Conservation (phyloP, 331 rosid genomes). For the Rosa hybrid region DNA sequence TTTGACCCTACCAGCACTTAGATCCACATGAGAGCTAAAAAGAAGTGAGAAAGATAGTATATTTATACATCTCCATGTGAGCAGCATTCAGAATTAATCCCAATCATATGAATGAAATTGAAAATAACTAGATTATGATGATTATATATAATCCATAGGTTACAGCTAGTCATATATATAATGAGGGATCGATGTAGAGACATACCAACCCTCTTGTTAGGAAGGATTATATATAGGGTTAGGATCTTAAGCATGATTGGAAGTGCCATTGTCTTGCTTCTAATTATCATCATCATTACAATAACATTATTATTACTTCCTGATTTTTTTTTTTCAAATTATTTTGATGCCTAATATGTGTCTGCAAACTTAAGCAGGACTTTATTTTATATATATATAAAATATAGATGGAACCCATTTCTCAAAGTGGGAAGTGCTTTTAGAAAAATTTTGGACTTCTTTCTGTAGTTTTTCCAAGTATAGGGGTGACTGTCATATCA, state of each 20-base stretch:
- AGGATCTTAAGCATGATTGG: not conserved
- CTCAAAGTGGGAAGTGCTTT: not conserved
- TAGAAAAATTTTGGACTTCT: not conserved
- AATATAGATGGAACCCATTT: not conserved
- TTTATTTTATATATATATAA: not conserved
- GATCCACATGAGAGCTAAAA: conserved; percentile 23
- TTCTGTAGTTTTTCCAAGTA: too few species aligned
- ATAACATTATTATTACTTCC: not conserved
- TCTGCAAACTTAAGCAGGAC: not conserved
- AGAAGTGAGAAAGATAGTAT: not conserved
- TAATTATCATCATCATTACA: not conserved
- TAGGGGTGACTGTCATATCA: not conserved
- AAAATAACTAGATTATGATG: conserved; percentile 23
- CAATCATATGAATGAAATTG: conserved; percentile 23
- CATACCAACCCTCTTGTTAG: conserved; percentile 13
- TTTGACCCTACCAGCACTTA: conserved; percentile 38
- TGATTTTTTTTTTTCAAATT: not conserved
- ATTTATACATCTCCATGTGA: conserved; percentile 44
- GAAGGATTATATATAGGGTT: not conserved
- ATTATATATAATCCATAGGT: not conserved
- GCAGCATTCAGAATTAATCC: conserved; percentile 12
- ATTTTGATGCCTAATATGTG: not conserved
- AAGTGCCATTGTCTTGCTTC: conserved; percentile 10
- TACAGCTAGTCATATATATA: not conserved
- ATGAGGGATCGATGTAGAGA: conserved; percentile 14